Evolutionary conservation across 805 yeast species (phyloP), one percentile per base, ranked within the genome.

Genomic region (Sugiyamaella smithiae): DNA sequence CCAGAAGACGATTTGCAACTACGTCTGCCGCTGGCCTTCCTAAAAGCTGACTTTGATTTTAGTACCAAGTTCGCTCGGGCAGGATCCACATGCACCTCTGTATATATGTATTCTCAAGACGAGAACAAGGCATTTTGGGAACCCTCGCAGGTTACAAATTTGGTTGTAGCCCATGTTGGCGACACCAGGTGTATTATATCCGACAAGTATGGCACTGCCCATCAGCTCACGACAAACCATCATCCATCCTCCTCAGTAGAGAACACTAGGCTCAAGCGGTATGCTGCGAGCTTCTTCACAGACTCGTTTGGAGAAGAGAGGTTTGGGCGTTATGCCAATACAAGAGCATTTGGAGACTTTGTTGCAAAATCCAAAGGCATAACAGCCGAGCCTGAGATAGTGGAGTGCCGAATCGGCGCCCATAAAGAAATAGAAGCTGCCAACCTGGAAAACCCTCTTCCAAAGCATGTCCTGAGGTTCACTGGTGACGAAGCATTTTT

Each of bases 301-400:
- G 98, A 91, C 64, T 84, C 97, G 2, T 91, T 90, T 70, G 99
- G 99, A 5, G 95, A 89, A 60, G 88, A 85, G 61, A 65, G 98
- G 49, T 90, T 83, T 59, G 78, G 85, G 31, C 77, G 81, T 54
- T 84, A 82, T 62, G 96, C 97, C 19, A 93, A 93, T 61, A 93
- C 99, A 1, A 75, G 99, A 55, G 76, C 97, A 1, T 93, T 93
- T 74, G 99, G 99, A 35, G 99, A 93, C 67, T 60, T 82, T 12
- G 71, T 75, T 22, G 95, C 82, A 46, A 93, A 93, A 66, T 74
- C 83, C 31, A 78, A 81, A 63, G 99, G 99, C 0, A 81, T 93
- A 1, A 75, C 90, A 0, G 88, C 97, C 11, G 98, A 93, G 68
- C 99, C 99, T 0, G 97, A 93, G 53, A 73, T 93, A 42, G 70